Evolutionary conservation across 441 rosid species (phyloP), one percentile per base, ranked within the genome.

Genomic region (Jatropha multifida): DNA sequence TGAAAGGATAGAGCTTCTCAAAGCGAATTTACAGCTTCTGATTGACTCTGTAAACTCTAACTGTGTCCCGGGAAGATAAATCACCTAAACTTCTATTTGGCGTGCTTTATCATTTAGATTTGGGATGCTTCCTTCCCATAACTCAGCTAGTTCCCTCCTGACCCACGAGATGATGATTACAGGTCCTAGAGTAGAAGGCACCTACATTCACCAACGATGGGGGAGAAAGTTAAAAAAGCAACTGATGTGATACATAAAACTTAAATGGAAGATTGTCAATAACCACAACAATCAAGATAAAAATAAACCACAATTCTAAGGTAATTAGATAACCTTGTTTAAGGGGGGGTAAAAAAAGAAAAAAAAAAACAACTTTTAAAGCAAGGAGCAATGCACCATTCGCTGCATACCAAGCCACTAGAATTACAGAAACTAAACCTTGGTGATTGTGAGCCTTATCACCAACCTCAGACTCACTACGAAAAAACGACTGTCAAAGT

Each of bases 111-210:
- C 98, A 37, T 51, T 73, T 69, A 73, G 72, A 81, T 78, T 85
- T 2, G 86, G 82, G 76, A 75, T 15, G 72, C 79, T 77, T 79
- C 99, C 98, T 92, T 93, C 97, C 99, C 99, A 96, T 46, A 96
- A 83, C 82, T 96, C 99, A 0, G 61, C 77, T 48, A 96, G 88
- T 32, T 95, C 97, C 81, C 86, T 88, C 86, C 95, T 88, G 75
- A 82, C 41, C 97, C 98, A 95, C 3, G 99, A 92, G 69, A 82
- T 79, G 74, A 91, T 55, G 64, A 92, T 74, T 65, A 96, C 97
- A 0, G 99, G 99, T 80, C 99, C 98, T 40, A 96, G 76, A 0
- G 98, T 96, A 0, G 93, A 93, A 65, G 99, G 97, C 81, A 96
- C 98, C 99, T 96, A 64, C 49, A 72, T 59, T 64, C 60, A 51